These are phyloP conservation scores for Pyrenula aspistea DNA, from an alignment of 495 filamentous ascomycete species.

Conservation along the genomic window DNA sequence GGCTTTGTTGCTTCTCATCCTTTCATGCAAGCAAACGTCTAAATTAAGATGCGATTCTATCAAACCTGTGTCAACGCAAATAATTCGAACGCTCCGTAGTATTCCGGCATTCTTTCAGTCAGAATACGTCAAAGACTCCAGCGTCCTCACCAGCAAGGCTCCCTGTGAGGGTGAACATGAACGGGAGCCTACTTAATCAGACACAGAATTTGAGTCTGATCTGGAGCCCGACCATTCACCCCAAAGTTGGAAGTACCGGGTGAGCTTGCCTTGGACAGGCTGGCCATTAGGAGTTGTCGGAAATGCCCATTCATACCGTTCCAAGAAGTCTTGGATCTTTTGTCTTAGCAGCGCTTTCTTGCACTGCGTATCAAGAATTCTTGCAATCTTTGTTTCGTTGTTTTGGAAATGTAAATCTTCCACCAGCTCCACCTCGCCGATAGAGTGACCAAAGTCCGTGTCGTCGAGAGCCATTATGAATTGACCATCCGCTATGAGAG, in stretches of 20 bases:
- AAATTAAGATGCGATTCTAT: no score
- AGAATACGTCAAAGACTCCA: no score
- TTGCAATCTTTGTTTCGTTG: conserved; percentile 1
- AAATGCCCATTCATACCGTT: conserved; percentile 25
- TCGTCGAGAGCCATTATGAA: conserved; percentile 21
- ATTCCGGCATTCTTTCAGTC: no score
- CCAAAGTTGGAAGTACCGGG: conserved; percentile 21
- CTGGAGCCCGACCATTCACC: no score
- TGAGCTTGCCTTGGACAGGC: conserved; percentile 23
- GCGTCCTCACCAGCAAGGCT: no score
- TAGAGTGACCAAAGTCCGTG: conserved; percentile 22
- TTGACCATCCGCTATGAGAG: conserved; percentile 18
- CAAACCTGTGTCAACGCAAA: no score
- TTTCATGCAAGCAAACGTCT: no score
- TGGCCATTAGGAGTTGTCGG: not conserved
- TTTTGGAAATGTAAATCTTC: conserved; percentile 7
- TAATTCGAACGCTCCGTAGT: no score
- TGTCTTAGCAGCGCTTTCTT: conserved; percentile 18
- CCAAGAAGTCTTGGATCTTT: conserved; percentile 22
- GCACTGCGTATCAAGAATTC: conserved; percentile 4
- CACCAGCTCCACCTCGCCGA: conserved; percentile 26
- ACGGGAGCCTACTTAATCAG: no score
- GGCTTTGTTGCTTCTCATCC: no score
- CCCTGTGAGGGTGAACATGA: no score
- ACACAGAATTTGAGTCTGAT: no score